Evolutionary conservation across 2,329 filamentous ascomycete genomes (phyloP), one percentile per base, ranked within the genome.

Genomic region (Plectosphaerella sp.): DNA sequence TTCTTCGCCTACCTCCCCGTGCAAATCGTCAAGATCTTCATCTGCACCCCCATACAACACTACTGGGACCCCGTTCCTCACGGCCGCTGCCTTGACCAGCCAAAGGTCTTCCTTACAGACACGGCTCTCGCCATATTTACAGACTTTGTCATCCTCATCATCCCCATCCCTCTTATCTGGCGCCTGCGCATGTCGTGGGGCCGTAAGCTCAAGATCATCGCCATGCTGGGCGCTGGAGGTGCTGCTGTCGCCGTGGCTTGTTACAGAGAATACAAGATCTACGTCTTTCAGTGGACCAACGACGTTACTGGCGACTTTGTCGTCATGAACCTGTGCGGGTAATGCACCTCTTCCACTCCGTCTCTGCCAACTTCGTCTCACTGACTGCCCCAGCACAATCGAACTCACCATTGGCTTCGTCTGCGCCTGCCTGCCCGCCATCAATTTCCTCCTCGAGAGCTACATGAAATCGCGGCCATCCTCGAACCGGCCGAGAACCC

Each of bases 141-240:
- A 16, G 67, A 70, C 54, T 50, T 64, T 16, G 58, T 65, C 46
- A 64, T 69, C 22, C 58, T 70, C 20, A 8, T 68, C n/a, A 48
- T 70, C 5, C 68, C 67, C 7, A 56, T 68, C 8, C 58, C 62
- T 0, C 51, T 70, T 50, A 63, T 59, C 4, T 65, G 61, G 62
- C 57, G 54, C 5, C 55, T 69, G 28, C 58, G 59, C 16, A 54
- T 64, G 46, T 51, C 60, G 3, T 25, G 54, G 20, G 43, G 37
- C 12, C 63, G 64, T 52, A 69, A 67, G 54, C 22, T 67, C 5
- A 65, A 64, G 52, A 64, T 69, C 24, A 54, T 57, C 10, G 48
- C 54, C 41, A 56, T 68, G 55, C 58, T 68, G 9, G 61, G 63
- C 8, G 57, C 61, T 1, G 64, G 66, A 3, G 64, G 64, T 1